Evolutionary conservation across 1,139 yeast species (phyloP).

Genomic region (Pichia sp.): DNA sequence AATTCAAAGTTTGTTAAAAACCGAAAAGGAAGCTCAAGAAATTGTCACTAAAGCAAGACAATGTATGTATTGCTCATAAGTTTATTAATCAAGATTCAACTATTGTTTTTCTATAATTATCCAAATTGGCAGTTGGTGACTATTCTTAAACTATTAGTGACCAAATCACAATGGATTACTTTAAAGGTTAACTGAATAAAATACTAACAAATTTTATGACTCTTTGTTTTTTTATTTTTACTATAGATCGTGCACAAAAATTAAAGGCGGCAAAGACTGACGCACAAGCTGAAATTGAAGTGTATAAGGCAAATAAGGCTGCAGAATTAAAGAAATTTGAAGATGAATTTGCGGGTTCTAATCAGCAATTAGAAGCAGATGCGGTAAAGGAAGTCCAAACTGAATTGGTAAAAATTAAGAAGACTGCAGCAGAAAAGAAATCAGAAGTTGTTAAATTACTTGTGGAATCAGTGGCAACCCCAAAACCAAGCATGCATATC

Average conservation of each 20-base stretch:
- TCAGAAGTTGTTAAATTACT: conserved; percentile 64
- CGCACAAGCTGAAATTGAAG: conserved; percentile 84
- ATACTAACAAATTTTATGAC: conserved; percentile 1
- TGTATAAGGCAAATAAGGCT: conserved; percentile 81
- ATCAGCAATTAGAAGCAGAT: conserved; percentile 45
- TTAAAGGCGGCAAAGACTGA: conserved; percentile 92
- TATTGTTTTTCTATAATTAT: neutral
- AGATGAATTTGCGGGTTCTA: conserved; percentile 51
- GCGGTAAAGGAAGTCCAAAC: conserved; percentile 38
- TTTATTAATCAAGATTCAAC: neutral
- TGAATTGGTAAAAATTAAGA: conserved; percentile 43
- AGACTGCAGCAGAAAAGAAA: conserved; percentile 58
- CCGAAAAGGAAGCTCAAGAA: conserved; percentile 95
- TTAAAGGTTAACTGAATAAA: neutral
- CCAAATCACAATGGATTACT: neutral
- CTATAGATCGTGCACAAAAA: conserved; percentile 62
- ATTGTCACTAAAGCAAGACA: conserved; percentile 88
- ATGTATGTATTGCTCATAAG: conserved; percentile 33
- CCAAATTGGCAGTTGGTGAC: neutral
- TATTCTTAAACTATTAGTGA: too few species aligned
- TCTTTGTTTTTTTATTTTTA: neutral
- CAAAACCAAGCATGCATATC: conserved; percentile 75
- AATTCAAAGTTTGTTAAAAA: conserved; percentile 38
- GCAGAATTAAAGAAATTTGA: conserved; percentile 70
- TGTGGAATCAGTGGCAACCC: conserved; percentile 71